Conservation (phyloP, 345 rosid genomes). For the Gossypium stocksii region DNA sequence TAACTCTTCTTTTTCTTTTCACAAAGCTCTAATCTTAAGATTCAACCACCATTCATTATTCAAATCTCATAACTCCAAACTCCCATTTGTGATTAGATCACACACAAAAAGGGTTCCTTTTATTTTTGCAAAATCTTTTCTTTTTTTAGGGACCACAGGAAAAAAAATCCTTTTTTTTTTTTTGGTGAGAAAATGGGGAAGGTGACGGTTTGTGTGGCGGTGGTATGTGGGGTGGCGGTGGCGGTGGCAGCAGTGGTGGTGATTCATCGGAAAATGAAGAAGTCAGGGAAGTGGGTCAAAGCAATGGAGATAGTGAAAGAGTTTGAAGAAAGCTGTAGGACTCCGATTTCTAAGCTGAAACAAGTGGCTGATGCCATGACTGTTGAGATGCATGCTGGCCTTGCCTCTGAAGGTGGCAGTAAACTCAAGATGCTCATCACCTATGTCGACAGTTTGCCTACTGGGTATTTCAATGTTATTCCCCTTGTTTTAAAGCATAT, state of each 20-base stretch:
- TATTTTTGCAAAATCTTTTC: not conserved
- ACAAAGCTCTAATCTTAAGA: not conserved
- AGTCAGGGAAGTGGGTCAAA: constrained; percentile 21
- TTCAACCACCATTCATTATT: constrained; percentile 1
- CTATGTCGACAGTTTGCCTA: constrained; percentile 89
- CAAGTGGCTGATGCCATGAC: constrained; percentile 95
- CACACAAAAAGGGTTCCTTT: not conserved
- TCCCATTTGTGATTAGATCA: not conserved
- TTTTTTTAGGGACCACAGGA: not conserved
- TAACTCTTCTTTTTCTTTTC: not conserved
- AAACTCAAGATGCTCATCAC: constrained; percentile 96
- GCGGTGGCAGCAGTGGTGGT: constrained; percentile 57
- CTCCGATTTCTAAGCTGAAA: constrained; percentile 58
- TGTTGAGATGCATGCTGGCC: constrained; percentile 99
- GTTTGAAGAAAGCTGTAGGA: constrained; percentile 69
- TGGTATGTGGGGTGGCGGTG: constrained; percentile 30
- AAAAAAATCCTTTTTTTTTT: not conserved
- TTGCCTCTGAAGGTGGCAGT: constrained; percentile 92
- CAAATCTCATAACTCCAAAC: not conserved
- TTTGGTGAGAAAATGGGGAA: constrained; percentile 34
- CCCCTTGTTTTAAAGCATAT: too few species aligned
- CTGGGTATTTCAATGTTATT: constrained; percentile 50
- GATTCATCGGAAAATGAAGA: constrained; percentile 55
- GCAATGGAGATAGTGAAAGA: constrained; percentile 69
- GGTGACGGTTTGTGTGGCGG: constrained; percentile 29